Evolutionary conservation across 2,329 filamentous ascomycete species (phyloP).

Genomic region (Leptographium wingfieldii): DNA sequence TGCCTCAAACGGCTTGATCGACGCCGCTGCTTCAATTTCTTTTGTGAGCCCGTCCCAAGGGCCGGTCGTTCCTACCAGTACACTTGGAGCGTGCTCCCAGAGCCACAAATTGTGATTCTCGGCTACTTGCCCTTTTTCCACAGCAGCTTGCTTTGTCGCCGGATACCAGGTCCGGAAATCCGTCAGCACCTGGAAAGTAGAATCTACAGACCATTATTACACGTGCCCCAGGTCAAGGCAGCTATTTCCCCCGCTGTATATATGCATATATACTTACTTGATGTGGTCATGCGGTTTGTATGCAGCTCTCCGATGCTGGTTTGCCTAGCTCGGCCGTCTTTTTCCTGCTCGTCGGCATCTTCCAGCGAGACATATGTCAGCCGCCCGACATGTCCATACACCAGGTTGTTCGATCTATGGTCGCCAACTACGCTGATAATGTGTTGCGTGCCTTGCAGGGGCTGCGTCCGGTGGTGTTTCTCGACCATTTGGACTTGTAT

Average conservation of each 20-base stretch:
- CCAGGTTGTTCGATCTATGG: constrained; percentile 30
- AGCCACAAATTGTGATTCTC: constrained; percentile 35
- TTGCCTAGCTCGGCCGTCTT: no score
- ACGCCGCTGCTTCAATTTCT: constrained; percentile 17
- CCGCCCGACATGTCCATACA: constrained; percentile 40
- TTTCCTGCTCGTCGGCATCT: background rate
- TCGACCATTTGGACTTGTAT: constrained; percentile 16
- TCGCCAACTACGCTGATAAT: constrained; percentile 15
- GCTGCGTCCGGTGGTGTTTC: background rate
- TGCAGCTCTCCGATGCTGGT: constrained; percentile 4
- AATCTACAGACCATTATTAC: background rate
- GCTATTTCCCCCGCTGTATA: no score
- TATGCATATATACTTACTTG: constrained; percentile 13
- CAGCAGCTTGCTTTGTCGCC: constrained; percentile 7
- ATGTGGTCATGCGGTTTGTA: constrained; percentile 5
- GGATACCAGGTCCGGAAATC: constrained; percentile 17
- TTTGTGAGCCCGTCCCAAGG: constrained; percentile 22
- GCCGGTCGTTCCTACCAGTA: constrained; percentile 23
- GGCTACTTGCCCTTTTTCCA: background rate
- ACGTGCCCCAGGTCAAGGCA: background rate
- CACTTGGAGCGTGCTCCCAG: constrained; percentile 36
- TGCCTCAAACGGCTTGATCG: constrained; percentile 3
- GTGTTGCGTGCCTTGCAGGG: background rate
- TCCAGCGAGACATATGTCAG: constrained; percentile 28
- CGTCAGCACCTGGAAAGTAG: constrained; percentile 16